Evolutionary conservation across 106 monocot species (phyloP).

Genomic region (Allium fistulosum): DNA sequence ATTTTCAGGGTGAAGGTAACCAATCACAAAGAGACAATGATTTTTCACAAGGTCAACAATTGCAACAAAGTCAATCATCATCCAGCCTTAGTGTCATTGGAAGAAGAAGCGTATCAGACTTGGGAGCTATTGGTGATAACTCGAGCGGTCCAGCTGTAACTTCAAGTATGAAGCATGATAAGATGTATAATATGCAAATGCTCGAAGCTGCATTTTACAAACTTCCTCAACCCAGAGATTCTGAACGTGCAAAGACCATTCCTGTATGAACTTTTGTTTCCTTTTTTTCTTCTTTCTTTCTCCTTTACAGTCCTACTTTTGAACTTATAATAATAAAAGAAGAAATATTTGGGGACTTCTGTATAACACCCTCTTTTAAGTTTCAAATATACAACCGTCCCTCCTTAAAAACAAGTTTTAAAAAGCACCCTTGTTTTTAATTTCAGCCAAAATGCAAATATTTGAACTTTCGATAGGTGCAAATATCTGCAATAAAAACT

Average conservation of each 20-base stretch:
- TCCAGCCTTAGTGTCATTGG: conserved; percentile 88
- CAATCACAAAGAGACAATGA: conserved; percentile 58
- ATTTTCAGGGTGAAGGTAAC: conserved; percentile 22
- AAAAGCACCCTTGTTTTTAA: no score
- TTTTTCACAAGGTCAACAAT: conserved; percentile 65
- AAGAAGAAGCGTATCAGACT: conserved; percentile 79
- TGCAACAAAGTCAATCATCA: conserved; percentile 59
- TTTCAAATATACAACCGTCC: no score
- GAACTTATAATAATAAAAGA: no score
- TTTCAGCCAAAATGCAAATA: no score
- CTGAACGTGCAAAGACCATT: conserved; percentile 65
- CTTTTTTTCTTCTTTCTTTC: background rate
- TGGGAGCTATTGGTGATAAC: conserved; percentile 90
- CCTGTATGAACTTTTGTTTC: conserved; percentile 36
- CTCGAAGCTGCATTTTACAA: conserved; percentile 78
- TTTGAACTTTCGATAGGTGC: no score
- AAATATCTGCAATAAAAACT: no score
- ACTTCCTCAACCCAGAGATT: conserved; percentile 92
- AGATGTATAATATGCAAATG: conserved; percentile 79
- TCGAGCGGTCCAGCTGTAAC: conserved; percentile 31
- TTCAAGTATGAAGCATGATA: conserved; percentile 59
- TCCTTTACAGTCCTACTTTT: no score
- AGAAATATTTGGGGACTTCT: no score
- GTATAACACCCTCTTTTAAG: no score
- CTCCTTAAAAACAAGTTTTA: no score